Evolutionary conservation across 2,329 filamentous ascomycete genomes (phyloP).

Genomic region (Colletotrichum costaricense): DNA sequence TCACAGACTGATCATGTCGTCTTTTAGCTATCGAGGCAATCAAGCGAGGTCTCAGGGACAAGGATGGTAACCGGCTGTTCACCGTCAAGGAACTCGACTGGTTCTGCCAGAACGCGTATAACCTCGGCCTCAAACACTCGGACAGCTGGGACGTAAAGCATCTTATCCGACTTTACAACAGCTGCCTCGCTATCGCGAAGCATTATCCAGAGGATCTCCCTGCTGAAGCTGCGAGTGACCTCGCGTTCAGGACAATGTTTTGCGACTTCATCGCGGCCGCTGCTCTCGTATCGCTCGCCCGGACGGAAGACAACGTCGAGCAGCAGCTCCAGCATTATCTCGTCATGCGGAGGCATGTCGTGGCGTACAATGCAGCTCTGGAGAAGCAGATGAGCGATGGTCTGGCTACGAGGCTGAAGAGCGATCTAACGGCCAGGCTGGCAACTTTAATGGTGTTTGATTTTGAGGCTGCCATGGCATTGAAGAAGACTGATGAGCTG

Average conservation of each 20-base stretch:
- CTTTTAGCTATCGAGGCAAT: conserved; percentile 53
- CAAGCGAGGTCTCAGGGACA: conserved; percentile 49
- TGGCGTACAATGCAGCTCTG: conserved; percentile 63
- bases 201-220: conserved; percentile 61
- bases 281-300: conserved; percentile 62
- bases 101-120: conserved; percentile 88
- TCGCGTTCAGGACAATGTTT: conserved; percentile 71
- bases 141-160: conserved; percentile 63
- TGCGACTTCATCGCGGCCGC: conserved; percentile 76
- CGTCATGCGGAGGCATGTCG: conserved; percentile 68
- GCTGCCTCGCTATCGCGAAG: conserved; percentile 63
- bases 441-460: conserved; percentile 79
- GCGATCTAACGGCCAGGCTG: conserved; percentile 71
- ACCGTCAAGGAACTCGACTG: conserved; percentile 78
- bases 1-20: neutral
- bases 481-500: conserved; percentile 77
- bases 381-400: conserved; percentile 49
- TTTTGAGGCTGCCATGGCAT: conserved; percentile 77
- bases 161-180: conserved; percentile 66
- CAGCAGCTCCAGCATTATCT: conserved; percentile 71
- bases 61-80: conserved; percentile 62
- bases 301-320: conserved; percentile 61
- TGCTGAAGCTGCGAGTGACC: conserved; percentile 54
- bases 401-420: conserved; percentile 54
- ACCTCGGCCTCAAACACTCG: conserved; percentile 74